A percentile compares a stretch with the other conserved stretches of the same genome.
These are phyloP conservation scores for Rhizopus sp. DNA, from an alignment of 371 early-diverging fungal genomes.

Conservation along the genomic window DNA sequence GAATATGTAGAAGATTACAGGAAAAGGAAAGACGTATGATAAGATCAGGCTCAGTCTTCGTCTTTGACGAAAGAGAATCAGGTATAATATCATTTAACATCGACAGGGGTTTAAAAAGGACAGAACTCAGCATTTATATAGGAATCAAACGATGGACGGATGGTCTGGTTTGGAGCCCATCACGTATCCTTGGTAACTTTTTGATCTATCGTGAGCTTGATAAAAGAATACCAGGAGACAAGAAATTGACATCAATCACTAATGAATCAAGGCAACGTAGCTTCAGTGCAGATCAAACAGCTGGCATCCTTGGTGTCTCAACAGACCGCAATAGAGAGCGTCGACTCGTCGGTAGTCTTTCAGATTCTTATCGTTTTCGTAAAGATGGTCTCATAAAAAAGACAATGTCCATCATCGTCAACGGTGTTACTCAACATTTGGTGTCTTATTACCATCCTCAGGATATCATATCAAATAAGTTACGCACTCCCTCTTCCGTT, in stretches of 20 bases:
- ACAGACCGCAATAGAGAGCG: conserved; percentile 49
- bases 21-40: conserved; percentile 72
- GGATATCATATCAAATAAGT: conserved; percentile 61
- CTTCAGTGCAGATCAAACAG: conserved; percentile 38
- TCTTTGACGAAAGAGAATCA: conserved; percentile 78
- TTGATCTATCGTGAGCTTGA: conserved; percentile 66
- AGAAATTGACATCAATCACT: conserved; percentile 29
- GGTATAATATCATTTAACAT: conserved; percentile 38
- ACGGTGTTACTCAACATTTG: conserved; percentile 79
- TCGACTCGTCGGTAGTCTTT: conserved; percentile 61
- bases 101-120: conserved; percentile 8
- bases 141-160: conserved; percentile 82
- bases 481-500: conserved; percentile 62
- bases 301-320: conserved; percentile 16
- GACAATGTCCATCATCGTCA: conserved; percentile 81
- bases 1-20: conserved; percentile 69
- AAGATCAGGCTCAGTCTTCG: conserved; percentile 72
- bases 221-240: conserved; percentile 38
- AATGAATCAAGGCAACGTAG: conserved; percentile 36
- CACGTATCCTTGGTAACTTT: conserved; percentile 69
- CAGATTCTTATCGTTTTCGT: conserved; percentile 71
- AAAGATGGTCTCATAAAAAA: conserved; percentile 87
- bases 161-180: conserved; percentile 73
- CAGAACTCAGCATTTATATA: conserved; percentile 7
- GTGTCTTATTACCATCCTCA: conserved; percentile 85